Evolutionary conservation across 2,329 filamentous ascomycete species (phyloP), one percentile per base, ranked within the genome.

Genomic region (Alternaria arbusti): DNA sequence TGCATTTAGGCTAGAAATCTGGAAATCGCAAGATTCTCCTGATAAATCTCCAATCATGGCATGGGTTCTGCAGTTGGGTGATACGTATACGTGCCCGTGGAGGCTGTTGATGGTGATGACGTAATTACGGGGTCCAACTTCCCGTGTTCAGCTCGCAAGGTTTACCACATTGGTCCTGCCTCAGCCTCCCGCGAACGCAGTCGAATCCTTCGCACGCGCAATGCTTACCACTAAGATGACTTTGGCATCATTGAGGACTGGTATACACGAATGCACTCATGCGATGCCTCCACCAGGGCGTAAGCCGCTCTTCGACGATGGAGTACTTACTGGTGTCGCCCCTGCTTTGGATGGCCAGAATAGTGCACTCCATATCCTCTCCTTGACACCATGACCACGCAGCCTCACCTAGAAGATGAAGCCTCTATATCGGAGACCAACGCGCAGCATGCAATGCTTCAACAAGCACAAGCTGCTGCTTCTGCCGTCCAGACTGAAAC

Each of bases 381-480:
- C 5, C 2, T 56, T 30, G 23, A 45, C 12, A 6, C 49, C 49
- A 51, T 51, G 28, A 7, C 28, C 28, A 23, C 28, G 8, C 25
- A 45, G 3, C 6, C 17, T 45, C 23, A 13, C 10, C 4, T 17
- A 12, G 57, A 70, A 66, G 52, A 70, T 61, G 66, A 50, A 32
- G 49, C 32, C 52, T 63, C 63, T 15, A 60, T 64, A 28, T 57
- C 59, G 32, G 59, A 70, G 46, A 68, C 63, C 9, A 57, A 63
- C 40, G 61, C 64, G 52, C 73, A 74, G 63, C 71, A 72, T 68
- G 70, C 72, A 47, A 74, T 70, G 56, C 67, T 73, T 64, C 70
- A 74, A 67, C 74, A 74, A 74, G 72, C 70, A 72, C 56, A 74
- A 68, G 74, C 70, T 71, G 49, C 49, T 15, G 49, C 49, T 12